Percentiles rank a stretch among this genome's conserved stretches.
Evolutionary conservation across 192 early-diverging fungal genomes (phyloP).

Genomic region (Coemansia guatemalensis): DNA sequence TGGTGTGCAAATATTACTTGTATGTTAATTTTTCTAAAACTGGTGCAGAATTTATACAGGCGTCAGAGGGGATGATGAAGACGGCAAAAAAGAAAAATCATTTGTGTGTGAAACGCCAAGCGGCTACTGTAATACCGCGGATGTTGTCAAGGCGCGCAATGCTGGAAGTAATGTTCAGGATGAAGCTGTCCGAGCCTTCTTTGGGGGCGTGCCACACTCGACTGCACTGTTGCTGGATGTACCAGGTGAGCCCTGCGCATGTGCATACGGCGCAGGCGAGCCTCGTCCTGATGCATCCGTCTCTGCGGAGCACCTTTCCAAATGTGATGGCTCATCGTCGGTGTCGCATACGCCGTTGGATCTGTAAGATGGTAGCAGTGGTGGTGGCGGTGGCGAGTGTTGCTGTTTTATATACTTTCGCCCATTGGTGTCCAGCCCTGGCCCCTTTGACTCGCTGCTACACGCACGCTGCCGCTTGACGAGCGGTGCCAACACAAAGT

Average conservation of each 20-base stretch:
- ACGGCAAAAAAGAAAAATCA: neutral
- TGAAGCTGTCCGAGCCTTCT: conserved; percentile 49
- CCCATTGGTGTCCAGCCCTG: neutral
- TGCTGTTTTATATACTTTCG: neutral
- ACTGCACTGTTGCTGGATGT: conserved; percentile 14
- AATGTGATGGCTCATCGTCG: neutral
- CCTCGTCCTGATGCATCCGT: neutral
- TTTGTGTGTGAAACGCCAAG: neutral
- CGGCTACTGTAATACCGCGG: conserved; percentile 1
- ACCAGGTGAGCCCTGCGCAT: conserved; percentile 8
- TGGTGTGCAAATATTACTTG: neutral
- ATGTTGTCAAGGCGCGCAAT: neutral
- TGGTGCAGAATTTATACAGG: neutral
- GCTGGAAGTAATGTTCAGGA: conserved; percentile 12
- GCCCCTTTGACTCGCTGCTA: neutral
- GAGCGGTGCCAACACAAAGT: neutral
- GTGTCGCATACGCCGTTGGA: neutral
- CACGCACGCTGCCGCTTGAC: neutral
- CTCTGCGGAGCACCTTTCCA: neutral
- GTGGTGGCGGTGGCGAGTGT: neutral
- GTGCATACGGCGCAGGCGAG: conserved; percentile 15
- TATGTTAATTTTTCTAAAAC: neutral
- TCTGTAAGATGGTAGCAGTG: neutral
- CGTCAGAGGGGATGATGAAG: neutral
- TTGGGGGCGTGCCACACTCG: conserved; percentile 32